Evolutionary conservation across 2,329 filamentous ascomycete species (phyloP), one percentile per base, ranked within the genome.

Genomic region (Trichoderma sp.): DNA sequence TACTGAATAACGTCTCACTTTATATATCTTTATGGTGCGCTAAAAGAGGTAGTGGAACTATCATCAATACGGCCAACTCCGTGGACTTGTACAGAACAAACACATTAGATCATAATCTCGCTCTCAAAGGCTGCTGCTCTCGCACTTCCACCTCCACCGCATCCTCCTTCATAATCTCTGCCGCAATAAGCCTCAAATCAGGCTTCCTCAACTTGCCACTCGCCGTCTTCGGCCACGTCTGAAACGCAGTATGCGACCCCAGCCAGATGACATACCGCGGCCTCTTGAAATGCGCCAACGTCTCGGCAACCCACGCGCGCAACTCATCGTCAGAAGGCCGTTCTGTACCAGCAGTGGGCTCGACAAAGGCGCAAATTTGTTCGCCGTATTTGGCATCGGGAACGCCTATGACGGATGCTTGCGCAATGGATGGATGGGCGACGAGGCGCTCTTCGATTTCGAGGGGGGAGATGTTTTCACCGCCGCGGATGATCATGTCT

Each of bases 401-500:
- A 1, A 97, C 79, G 0, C 93, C 93, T 0, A 94, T 91, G 0
- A 95, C 91, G 70, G 88, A 91, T 4, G 88, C 91, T 71, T 95
- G 91, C 11, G 83, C 82, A 0, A 96, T 83, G 0, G 82, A 81
- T 0, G 87, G 84, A 75, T 93, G 89, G n/a, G 86, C 86, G 65
- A 94, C 87, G 3, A 96, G 83, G 71, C 88, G 92, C 75, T 94
- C 92, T 79, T 97, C 93, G 16, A 96, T 86, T 77, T 96, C 93
- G 0, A 94, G 82, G 0, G 93, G 93, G 76, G 94, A 91, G 68
- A 96, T 95, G 76, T 97, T 97, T 78, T 97, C 93, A 5, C 93
- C 93, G 10, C 92, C 93, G 24, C 92, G 86, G 74, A 97, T 96
- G 73, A 97, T 96, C 63, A 97, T 80, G 76, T 97, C 93, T 79